Evolutionary conservation across 1,284 basidiomycete genomes (phyloP), one percentile per base, ranked within the genome.

Genomic region (Apiotrichum gracile): DNA sequence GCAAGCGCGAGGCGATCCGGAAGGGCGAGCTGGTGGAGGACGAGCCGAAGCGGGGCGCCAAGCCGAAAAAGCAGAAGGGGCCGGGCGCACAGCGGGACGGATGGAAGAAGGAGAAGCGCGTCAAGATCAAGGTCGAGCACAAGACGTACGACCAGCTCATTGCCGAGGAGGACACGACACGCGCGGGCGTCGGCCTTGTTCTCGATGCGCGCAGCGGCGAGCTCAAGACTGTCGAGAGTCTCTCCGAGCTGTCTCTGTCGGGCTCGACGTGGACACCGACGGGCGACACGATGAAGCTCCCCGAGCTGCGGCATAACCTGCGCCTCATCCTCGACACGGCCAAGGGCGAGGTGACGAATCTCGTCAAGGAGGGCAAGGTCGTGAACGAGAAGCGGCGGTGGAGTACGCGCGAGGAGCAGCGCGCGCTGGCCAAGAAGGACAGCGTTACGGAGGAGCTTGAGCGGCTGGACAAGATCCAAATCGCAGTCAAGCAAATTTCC

Each of bases 111-210:
- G 85, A 88, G 19, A 88, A 83, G 78, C 91, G 87, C 69, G 79
- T 83, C 55, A 96, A 91, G 76, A 83, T 82, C 21, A 88, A 84
- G 73, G 78, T 92, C 25, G 85, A 91, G 67, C 90, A 94, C 77
- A 93, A 92, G 79, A 91, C 91, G 0, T 97, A 96, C 67, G 93
- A 97, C 72, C 83, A 97, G 72, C 88, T 97, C 52, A 71, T 97
- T 42, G 86, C 87, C 4, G 91, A 93, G 69, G 51, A 55, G 25
- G 76, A 72, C 37, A 38, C 49, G 4, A 60, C 79, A 4, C 63
- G 76, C 5, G 63, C 83, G 4, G 83, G 84, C 1, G 72, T 91
- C 43, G 91, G 90, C 3, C 83, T 86, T 62, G 92, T 97, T 31
- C 87, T 96, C 49, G 93, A 97, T 73, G 88, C 92, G n/a, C 88